phyloP scores from a whole-genome alignment of 108 stramenopile species.

The Skeletonema tropicum region DNA sequence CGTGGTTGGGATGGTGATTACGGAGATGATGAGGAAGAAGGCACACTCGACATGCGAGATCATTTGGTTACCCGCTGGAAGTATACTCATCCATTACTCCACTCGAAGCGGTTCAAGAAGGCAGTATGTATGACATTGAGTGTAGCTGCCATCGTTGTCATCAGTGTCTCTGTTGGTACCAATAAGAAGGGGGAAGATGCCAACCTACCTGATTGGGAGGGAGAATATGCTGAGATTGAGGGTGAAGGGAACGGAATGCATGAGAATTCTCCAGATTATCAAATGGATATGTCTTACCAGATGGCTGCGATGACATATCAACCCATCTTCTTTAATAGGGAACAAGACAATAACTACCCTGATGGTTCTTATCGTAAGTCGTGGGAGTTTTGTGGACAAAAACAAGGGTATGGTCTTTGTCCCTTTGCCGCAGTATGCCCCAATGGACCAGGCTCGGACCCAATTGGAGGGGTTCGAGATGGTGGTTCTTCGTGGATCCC shows the following conservation, averaged over 20 bases:
- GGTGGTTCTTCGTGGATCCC: conserved; percentile 7
- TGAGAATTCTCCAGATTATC: background rate
- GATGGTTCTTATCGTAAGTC: conserved; percentile 18
- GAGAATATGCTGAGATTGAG: background rate
- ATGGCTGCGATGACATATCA: background rate
- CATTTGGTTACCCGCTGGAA: background rate
- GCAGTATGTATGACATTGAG: background rate
- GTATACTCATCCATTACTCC: background rate
- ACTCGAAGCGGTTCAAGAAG: background rate
- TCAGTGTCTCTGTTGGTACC: background rate
- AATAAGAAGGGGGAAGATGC: background rate
- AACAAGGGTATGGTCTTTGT: conserved; percentile 21
- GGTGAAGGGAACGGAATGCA: background rate
- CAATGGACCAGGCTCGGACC: conserved; percentile 9
- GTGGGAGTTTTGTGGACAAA: conserved; percentile 18
- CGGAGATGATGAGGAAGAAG: conserved; percentile 2
- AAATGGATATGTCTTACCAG: background rate
- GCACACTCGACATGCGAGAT: background rate
- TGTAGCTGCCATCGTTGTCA: background rate
- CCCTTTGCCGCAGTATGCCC: conserved; percentile 24
- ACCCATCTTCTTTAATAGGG: background rate
- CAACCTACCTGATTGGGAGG: conserved; percentile 9
- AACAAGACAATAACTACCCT: background rate
- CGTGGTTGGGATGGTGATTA: background rate
- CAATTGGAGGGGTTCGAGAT: conserved; percentile 10